phyloP scores from a whole-genome alignment of 192 early-diverging fungal species.

The Backusella australiensis region DNA sequence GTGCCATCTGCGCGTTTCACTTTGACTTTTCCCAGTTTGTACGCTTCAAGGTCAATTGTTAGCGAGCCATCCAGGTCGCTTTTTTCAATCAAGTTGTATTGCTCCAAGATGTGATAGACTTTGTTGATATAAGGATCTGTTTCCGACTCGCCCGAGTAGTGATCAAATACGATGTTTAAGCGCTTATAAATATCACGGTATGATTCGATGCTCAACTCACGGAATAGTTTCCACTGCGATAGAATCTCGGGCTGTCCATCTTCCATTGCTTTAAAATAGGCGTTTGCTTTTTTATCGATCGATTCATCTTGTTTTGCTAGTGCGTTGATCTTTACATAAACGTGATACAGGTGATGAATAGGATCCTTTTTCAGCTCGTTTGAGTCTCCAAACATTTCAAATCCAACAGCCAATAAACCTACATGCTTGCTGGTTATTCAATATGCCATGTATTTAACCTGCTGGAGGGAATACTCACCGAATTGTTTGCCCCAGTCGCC shows the following conservation, averaged over 20 bases:
- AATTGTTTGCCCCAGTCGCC: constrained; percentile 99
- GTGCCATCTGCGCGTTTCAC: constrained; percentile 83
- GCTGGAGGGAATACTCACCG: constrained; percentile 45
- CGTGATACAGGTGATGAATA: constrained; percentile 86
- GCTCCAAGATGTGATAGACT: constrained; percentile 64
- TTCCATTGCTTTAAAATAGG: constrained; percentile 91
- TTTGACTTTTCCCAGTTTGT: constrained; percentile 73
- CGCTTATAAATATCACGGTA: constrained; percentile 82
- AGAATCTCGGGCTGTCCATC: constrained; percentile 68
- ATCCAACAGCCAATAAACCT: constrained; percentile 89
- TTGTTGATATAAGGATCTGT: constrained; percentile 63
- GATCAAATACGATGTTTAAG: constrained; percentile 80
- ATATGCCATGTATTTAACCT: too few relatives aligned
- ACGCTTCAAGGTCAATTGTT: constrained; percentile 70
- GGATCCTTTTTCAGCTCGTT: constrained; percentile 69
- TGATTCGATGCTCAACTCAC: constrained; percentile 79
- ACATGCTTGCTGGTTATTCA: not conserved
- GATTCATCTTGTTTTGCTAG: constrained; percentile 57
- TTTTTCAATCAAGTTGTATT: constrained; percentile 56
- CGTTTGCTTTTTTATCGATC: constrained; percentile 75
- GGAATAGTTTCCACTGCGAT: constrained; percentile 78
- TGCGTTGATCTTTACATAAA: constrained; percentile 83
- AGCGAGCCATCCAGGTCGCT: constrained; percentile 68
- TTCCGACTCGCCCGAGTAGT: constrained; percentile 91
- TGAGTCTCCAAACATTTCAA: constrained; percentile 71